Conservation (phyloP, 805 yeast species). For the Wickerhamomyces chaumierensis region DNA sequence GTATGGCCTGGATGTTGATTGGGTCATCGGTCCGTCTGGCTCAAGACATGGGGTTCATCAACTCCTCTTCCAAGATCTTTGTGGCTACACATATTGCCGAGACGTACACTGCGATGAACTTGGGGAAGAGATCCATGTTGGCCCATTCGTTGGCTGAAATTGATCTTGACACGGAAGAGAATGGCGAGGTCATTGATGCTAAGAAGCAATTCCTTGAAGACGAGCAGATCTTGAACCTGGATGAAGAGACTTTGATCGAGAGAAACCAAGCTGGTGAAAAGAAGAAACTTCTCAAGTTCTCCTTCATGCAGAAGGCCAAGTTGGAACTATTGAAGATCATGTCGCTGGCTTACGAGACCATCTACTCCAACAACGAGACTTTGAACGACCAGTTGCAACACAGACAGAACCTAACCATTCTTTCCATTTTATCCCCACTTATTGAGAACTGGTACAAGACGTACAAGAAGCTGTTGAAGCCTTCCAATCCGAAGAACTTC, state of each 20-base stretch:
- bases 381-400: constrained; percentile 39
- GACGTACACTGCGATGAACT: constrained; percentile 69
- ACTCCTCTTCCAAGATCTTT: constrained; percentile 59
- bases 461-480: constrained; percentile 43
- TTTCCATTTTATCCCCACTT: constrained; percentile 66
- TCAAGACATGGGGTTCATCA: constrained; percentile 76
- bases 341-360: constrained; percentile 72
- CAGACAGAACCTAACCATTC: constrained; percentile 57
- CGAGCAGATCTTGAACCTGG: constrained; percentile 18
- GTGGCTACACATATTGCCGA: constrained; percentile 82
- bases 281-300: constrained; percentile 36
- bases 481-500: constrained; percentile 30
- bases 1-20: constrained; percentile 90
- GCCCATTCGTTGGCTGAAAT: constrained; percentile 62
- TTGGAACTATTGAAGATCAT: constrained; percentile 70
- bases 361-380: constrained; percentile 53
- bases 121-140: constrained; percentile 71
- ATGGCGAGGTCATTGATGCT: constrained; percentile 16
- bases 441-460: constrained; percentile 69
- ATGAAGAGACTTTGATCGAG: constrained; percentile 20
- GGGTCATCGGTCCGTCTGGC: constrained; percentile 83
- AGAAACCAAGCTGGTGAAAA: constrained; percentile 13
- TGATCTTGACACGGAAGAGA: constrained; percentile 36
- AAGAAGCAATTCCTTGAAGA: constrained; percentile 20
- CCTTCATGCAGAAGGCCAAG: constrained; percentile 60